Percentiles rank a stretch among this genome's conserved stretches.
These are phyloP conservation scores for Abrus precatorius DNA, from an alignment of 306 rosid species.

Conservation along the genomic window DNA sequence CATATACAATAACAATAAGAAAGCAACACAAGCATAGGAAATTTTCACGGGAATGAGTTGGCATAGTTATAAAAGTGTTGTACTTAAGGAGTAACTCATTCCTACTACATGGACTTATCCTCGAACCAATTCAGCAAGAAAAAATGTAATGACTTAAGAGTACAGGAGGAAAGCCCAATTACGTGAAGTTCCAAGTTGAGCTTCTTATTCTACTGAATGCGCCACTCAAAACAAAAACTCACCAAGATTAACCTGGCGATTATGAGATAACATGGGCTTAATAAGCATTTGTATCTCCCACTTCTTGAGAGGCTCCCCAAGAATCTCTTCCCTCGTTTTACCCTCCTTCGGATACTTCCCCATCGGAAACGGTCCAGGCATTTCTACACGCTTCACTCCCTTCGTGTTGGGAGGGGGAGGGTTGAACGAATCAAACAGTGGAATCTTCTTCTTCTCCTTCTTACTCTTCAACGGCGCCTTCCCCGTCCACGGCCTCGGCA, in stretches of 20 bases:
- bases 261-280: conserved; percentile 62
- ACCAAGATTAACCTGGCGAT: conserved; percentile 98
- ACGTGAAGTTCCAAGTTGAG: too few relatives aligned
- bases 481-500: conserved; percentile 98
- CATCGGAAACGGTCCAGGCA: conserved; percentile 73
- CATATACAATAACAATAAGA: background rate
- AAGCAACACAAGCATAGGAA: background rate
- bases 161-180: too few relatives aligned
- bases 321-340: conserved; percentile 76
- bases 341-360: conserved; percentile 64
- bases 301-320: conserved; percentile 81
- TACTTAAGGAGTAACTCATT: too few relatives aligned
- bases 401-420: conserved; percentile 59
- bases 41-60: too few relatives aligned
- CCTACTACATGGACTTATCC: too few relatives aligned
- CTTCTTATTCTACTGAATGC: too few relatives aligned
- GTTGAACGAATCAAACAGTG: conserved; percentile 72
- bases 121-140: background rate
- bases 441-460: conserved; percentile 65
- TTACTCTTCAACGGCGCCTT: conserved; percentile 91
- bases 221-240: conserved; percentile 29
- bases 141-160: too few relatives aligned
- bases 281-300: conserved; percentile 87
- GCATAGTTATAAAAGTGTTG: too few relatives aligned
- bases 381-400: conserved; percentile 73